phyloP scores from a whole-genome alignment of 257 asterid genomes.

The Fraxinus excelsior region DNA sequence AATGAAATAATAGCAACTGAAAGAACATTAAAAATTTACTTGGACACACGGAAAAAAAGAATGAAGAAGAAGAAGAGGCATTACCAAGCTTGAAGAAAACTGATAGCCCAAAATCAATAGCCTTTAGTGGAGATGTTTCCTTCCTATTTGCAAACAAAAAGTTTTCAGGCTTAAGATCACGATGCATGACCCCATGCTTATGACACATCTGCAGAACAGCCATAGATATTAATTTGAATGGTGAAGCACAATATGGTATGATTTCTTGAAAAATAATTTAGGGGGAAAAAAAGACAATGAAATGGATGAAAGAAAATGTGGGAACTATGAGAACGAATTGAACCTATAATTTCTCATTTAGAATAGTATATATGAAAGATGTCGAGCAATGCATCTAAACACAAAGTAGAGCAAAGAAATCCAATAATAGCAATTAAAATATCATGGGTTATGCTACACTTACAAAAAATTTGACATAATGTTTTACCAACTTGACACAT shows the following conservation, averaged over 20 bases:
- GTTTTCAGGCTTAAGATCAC: conserved; percentile 57
- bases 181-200: conserved; percentile 55
- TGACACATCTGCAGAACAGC: conserved; percentile 45
- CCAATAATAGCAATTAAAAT: not conserved
- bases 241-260: not conserved
- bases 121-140: conserved; percentile 51
- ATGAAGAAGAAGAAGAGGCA: not conserved
- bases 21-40: not conserved
- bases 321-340: not conserved
- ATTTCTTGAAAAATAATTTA: not conserved
- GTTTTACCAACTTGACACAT: too few relatives aligned
- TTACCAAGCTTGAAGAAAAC: conserved; percentile 51
- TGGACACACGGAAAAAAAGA: not conserved
- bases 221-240: conserved; percentile 1
- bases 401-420: not conserved
- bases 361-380: not conserved
- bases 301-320: not conserved
- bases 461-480: too few relatives aligned
- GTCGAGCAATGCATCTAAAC: not conserved
- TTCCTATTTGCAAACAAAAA: conserved; percentile 49
- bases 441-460: too few relatives aligned
- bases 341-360: not conserved
- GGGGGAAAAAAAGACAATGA: not conserved
- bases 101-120: conserved; percentile 53
- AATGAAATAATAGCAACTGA: not conserved